Evolutionary conservation across 495 filamentous ascomycete species (phyloP), one percentile per base, ranked within the genome.

Genomic region (Bathelium albidoporum): DNA sequence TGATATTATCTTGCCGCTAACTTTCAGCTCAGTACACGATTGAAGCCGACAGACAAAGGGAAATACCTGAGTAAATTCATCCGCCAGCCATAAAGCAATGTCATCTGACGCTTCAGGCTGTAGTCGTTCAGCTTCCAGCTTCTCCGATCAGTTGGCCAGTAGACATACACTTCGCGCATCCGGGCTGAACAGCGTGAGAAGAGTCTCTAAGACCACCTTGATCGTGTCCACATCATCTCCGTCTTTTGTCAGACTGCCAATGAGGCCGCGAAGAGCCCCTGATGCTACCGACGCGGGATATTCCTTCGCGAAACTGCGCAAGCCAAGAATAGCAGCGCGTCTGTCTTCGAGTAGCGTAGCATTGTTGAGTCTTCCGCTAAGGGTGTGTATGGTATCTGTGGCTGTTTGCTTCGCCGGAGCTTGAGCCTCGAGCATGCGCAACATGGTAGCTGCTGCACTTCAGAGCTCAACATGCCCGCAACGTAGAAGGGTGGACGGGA

Each of bases 271-370:
- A 31, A 98, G 78, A 26, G 90, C 87, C 45, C 90, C 92, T 0
- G 91, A 96, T 12, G 94, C 91, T n/a, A 98, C 94, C 12, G 90
- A 92, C 26, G 95, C 94, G 34, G 95, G 95, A 71, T 92, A 97
- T 60, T 91, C 83, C 73, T 96, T 96, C 32, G 94, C 90, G 75
- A 98, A 97, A 79, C 91, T 96, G 65, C 95, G 83, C 36, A 98
- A 80, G 32, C 94, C 94, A 62, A 95, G 83, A 59, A 97, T 95
- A 49, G 94, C 92, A 61, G 89, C 90, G 62, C 94, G 87, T 59
- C 94, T 86, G 75, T 98, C 94, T 76, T 98, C 94, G 39, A 97
- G 82, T 22, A 98, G 81, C 0, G 90, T 96, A 32, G 90, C 89
- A 63, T 86, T 92, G 68, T 87, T 85, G 32, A 98, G 83, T 60